Percentiles rank a stretch among this genome's conserved stretches.
These are phyloP conservation scores for Axilococcus clingmanii DNA, from an alignment of 139 green algal species.

Conservation along the genomic window DNA sequence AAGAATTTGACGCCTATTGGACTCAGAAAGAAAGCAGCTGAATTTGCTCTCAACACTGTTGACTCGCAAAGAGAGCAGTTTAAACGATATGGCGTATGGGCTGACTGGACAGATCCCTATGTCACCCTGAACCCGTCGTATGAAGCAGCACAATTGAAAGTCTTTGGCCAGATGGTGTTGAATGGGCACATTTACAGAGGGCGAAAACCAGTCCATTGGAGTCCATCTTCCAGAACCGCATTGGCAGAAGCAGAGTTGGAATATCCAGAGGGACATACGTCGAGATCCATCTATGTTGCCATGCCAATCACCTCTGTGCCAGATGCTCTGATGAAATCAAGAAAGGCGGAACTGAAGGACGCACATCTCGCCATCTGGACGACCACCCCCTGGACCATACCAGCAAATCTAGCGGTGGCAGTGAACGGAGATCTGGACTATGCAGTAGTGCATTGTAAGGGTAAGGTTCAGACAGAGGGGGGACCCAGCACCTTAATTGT, in stretches of 20 bases:
- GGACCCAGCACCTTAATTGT: slow-evolving; percentile 50
- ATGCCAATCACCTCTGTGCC: slow-evolving; percentile 51
- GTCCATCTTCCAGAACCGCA: slow-evolving; percentile 81
- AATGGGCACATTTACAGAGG: slow-evolving; percentile 93
- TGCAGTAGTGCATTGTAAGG: slow-evolving; percentile 53
- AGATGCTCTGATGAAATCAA: not conserved
- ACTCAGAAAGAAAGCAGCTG: slow-evolving; percentile 70
- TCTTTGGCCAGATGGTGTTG: slow-evolving; percentile 93
- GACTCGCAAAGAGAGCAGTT: slow-evolving; percentile 84
- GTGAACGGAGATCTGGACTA: slow-evolving; percentile 91
- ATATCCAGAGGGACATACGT: slow-evolving; percentile 94
- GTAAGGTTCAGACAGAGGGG: not conserved
- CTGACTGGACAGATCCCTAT: slow-evolving; percentile 90
- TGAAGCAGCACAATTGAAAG: slow-evolving; percentile 82
- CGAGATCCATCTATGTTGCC: slow-evolving; percentile 80
- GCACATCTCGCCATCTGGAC: slow-evolving; percentile 90
- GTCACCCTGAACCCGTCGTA: slow-evolving; percentile 84
- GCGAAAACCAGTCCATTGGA: slow-evolving; percentile 95
- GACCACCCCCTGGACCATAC: slow-evolving; percentile 98
- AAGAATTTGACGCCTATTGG: slow-evolving; percentile 63
- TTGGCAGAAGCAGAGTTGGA: slow-evolving; percentile 98
- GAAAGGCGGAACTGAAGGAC: slow-evolving; percentile 15
- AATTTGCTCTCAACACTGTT: slow-evolving; percentile 85
- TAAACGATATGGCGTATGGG: slow-evolving; percentile 92
- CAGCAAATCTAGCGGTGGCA: slow-evolving; percentile 92